A percentile compares a stretch with the other conserved stretches of the same genome.
These are phyloP conservation scores for Cercospora beticola DNA, from an alignment of 2,329 filamentous ascomycete species.

Conservation along the genomic window DNA sequence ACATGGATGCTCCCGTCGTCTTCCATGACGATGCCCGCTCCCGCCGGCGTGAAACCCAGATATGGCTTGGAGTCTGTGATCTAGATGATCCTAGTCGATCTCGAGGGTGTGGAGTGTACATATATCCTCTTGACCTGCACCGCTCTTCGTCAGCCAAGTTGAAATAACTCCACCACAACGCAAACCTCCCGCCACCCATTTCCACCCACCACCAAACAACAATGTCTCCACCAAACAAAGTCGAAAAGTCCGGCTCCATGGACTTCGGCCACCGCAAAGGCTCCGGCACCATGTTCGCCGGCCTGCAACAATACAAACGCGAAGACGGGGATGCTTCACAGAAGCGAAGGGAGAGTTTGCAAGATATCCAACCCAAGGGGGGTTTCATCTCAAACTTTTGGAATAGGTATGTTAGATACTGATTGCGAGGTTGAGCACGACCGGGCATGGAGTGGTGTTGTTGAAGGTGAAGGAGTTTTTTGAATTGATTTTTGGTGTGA, in stretches of 20 bases:
- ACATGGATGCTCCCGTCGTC: background rate
- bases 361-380: conserved; percentile 15
- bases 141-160: too few species aligned
- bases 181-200: background rate
- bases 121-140: background rate
- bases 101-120: background rate
- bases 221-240: conserved; percentile 17
- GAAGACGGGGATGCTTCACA: conserved; percentile 9
- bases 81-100: conserved; percentile 1
- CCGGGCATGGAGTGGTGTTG: background rate
- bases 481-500: background rate
- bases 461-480: background rate
- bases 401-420: conserved; percentile 13
- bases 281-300: conserved; percentile 16
- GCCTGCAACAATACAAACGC: conserved; percentile 20
- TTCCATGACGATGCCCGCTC: background rate
- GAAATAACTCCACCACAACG: too few species aligned
- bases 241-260: conserved; percentile 15
- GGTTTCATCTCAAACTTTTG: conserved; percentile 16
- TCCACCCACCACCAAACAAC: background rate
- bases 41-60: background rate
- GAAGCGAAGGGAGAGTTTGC: conserved; percentile 11
- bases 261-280: conserved; percentile 18
- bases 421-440: background rate
- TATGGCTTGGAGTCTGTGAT: background rate